phyloP scores from a whole-genome alignment of 768 basidiomycete genomes.

The Lactifluus subvellereus region DNA sequence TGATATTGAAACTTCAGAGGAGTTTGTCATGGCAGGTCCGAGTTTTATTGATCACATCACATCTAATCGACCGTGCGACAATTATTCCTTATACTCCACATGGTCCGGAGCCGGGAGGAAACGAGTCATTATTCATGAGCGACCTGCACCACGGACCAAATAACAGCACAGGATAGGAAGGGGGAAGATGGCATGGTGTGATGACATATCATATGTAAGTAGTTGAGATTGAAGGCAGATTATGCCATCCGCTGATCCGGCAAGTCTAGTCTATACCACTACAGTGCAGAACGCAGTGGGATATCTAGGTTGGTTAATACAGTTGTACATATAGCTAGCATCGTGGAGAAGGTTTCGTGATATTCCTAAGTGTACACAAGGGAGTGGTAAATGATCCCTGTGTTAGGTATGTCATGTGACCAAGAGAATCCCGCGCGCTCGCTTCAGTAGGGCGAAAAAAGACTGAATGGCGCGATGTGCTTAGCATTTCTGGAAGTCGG shows the following conservation, averaged over 20 bases:
- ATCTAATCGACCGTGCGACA: conserved; percentile 7
- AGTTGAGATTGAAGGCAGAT: neutral
- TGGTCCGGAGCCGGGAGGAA: conserved; percentile 4
- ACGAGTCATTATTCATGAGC: conserved; percentile 6
- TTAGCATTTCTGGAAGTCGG: neutral
- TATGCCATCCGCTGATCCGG: conserved; percentile 4
- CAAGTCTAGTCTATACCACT: conserved; percentile 18
- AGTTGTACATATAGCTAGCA: conserved; percentile 8
- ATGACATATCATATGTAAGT: neutral
- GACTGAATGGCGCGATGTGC: neutral
- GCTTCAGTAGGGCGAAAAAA: neutral
- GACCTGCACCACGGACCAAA: neutral
- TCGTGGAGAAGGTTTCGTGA: conserved; percentile 3
- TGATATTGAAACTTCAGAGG: neutral
- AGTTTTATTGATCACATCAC: neutral
- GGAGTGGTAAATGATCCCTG: neutral
- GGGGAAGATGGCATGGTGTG: neutral
- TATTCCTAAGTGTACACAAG: conserved; percentile 1
- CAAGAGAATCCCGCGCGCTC: neutral
- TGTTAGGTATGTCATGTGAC: neutral
- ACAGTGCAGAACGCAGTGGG: neutral
- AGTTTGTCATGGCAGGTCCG: conserved; percentile 2
- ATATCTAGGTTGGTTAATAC: conserved; percentile 18
- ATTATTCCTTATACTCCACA: neutral
- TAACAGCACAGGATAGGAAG: neutral